Conservation (phyloP, 306 rosid genomes). For the Rosa persica region DNA sequence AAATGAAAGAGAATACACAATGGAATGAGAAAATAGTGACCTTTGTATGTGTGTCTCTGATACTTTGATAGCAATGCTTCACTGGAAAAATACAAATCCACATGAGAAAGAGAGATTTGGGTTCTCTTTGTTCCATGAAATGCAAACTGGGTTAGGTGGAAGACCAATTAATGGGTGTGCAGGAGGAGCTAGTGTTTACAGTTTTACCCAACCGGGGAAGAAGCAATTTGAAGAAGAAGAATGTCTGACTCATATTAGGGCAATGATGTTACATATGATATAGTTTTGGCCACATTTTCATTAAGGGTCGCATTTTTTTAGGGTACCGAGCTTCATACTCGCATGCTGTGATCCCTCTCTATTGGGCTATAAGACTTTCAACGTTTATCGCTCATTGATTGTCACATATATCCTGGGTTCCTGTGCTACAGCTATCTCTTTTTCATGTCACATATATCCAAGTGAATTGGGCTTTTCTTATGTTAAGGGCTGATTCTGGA, state of each 20-base stretch:
- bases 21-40: conserved; percentile 34
- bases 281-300: conserved; percentile 22
- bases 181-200: conserved; percentile 6
- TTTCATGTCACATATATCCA: conserved; percentile 6
- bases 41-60: conserved; percentile 13
- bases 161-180: background rate
- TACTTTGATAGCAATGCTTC: conserved; percentile 42
- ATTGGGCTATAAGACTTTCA: conserved; percentile 13
- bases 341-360: background rate
- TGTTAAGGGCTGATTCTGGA: background rate
- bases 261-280: conserved; percentile 21
- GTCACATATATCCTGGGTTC: conserved; percentile 51
- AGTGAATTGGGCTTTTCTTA: background rate
- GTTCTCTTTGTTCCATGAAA: conserved; percentile 6
- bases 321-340: conserved; percentile 5
- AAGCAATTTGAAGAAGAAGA: conserved; percentile 37
- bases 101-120: conserved; percentile 12
- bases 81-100: background rate
- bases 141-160: background rate
- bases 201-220: conserved; percentile 7
- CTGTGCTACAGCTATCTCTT: conserved; percentile 32
- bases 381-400: conserved; percentile 30
- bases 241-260: conserved; percentile 29
- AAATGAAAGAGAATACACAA: conserved; percentile 51
- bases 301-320: conserved; percentile 39